phyloP scores from a whole-genome alignment of 495 filamentous ascomycete genomes.

The Tuber magnatum region DNA sequence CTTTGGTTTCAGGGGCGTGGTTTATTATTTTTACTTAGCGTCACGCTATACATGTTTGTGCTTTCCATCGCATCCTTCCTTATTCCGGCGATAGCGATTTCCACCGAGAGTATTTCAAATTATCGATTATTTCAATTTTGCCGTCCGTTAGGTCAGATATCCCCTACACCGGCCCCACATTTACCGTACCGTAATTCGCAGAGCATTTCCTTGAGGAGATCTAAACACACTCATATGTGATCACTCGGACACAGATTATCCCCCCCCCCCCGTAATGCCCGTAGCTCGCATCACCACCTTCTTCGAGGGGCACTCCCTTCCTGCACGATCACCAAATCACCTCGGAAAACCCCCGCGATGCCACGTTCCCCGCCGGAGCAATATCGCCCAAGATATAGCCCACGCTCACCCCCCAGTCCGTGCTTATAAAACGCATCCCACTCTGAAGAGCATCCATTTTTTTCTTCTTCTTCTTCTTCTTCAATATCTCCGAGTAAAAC shows the following conservation, averaged over 20 bases:
- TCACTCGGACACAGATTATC: neutral
- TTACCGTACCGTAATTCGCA: neutral
- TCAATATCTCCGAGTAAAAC: too few relatives aligned
- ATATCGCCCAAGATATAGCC: neutral
- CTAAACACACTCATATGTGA: neutral
- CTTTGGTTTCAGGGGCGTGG: neutral
- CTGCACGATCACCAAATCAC: neutral
- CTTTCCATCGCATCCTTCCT: neutral
- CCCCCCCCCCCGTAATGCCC: too few relatives aligned
- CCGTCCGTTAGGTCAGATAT: neutral
- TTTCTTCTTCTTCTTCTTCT: too few relatives aligned
- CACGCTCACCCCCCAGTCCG: neutral
- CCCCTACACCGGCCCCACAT: neutral
- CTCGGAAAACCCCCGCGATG: neutral
- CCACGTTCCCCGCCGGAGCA: neutral
- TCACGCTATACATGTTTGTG: neutral
- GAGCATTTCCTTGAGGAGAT: neutral
- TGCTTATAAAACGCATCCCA: neutral
- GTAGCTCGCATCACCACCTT: too few relatives aligned
- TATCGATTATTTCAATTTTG: neutral
- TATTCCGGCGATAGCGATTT: neutral
- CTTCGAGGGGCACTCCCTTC: neutral
- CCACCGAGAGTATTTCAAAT: neutral
- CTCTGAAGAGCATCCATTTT: too few relatives aligned
- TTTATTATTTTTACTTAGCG: neutral